Conservation (phyloP, 2,329 filamentous ascomycete species). For the Venturia carpophila region DNA sequence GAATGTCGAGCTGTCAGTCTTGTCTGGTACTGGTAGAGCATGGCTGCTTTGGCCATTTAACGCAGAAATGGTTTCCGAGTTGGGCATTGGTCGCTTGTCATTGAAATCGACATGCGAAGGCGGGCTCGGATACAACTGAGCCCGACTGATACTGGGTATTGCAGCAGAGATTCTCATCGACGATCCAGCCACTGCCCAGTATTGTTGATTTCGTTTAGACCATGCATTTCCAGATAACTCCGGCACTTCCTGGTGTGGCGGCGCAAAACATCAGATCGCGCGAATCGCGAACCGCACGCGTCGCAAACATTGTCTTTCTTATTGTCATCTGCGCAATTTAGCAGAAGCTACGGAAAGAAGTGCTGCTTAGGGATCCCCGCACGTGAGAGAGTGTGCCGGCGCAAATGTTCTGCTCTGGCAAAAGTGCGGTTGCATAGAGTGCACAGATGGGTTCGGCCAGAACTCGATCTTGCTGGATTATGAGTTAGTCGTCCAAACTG, state of each 20-base stretch:
- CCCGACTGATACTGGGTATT: not conserved
- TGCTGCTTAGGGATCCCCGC: not conserved
- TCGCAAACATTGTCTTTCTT: slow-evolving; percentile 2
- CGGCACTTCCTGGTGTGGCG: slow-evolving; percentile 6
- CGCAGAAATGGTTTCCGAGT: not conserved
- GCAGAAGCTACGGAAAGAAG: not conserved
- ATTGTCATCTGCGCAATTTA: not conserved
- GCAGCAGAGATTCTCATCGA: not conserved
- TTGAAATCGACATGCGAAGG: slow-evolving; percentile 1
- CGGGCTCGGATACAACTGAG: not conserved
- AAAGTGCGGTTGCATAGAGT: not conserved
- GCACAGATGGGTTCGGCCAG: not conserved
- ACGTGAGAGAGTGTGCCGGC: slow-evolving; percentile 3
- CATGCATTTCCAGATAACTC: slow-evolving; percentile 1
- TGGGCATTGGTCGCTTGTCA: not conserved
- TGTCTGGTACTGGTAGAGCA: not conserved
- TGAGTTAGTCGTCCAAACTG: not conserved
- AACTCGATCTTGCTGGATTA: not conserved
- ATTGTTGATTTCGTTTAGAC: not conserved
- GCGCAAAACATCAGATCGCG: slow-evolving; percentile 1
- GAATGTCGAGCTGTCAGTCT: not conserved
- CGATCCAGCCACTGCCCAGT: not conserved
- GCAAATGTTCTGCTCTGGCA: slow-evolving; percentile 3
- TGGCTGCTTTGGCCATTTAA: not conserved
- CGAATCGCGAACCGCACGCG: not conserved